phyloP scores from a whole-genome alignment of 2,329 filamentous ascomycete species.

The Ophiostoma ips region DNA sequence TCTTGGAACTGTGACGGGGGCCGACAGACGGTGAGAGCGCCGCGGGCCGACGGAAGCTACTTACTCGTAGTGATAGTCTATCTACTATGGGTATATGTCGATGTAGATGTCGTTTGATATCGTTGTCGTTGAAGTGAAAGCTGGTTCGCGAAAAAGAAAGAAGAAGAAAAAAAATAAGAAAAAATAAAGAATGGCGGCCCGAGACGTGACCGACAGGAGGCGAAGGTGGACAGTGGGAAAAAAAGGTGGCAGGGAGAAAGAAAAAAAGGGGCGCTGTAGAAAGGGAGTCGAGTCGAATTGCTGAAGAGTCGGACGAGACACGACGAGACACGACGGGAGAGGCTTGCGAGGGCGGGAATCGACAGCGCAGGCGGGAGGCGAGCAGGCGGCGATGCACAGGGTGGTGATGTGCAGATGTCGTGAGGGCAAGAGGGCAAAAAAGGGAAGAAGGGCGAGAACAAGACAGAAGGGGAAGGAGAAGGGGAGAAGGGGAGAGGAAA shows the following conservation, averaged over 20 bases:
- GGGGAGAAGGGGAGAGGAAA: slow-evolving; percentile 17
- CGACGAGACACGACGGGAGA: not conserved
- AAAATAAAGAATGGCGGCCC: not conserved
- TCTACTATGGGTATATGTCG: not conserved
- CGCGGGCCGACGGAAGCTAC: not conserved
- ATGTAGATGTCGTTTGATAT: not conserved
- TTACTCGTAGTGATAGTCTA: not conserved
- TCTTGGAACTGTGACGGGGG: not conserved
- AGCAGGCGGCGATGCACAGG: slow-evolving; percentile 15
- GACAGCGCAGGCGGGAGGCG: slow-evolving; percentile 4
- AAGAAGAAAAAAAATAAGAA: not conserved
- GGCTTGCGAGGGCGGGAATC: too few relatives aligned
- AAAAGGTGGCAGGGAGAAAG: not conserved
- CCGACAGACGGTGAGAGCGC: not conserved
- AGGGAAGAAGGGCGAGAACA: not conserved
- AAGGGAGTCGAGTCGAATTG: too few relatives aligned
- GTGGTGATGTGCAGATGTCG: slow-evolving; percentile 7
- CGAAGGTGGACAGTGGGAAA: too few relatives aligned
- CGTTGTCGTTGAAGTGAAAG: not conserved
- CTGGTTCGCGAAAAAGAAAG: not conserved
- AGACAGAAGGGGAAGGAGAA: slow-evolving; percentile 9
- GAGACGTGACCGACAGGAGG: too few relatives aligned
- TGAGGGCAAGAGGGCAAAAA: not conserved
- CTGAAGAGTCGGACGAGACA: not conserved
- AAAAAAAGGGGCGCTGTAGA: too few relatives aligned